phyloP scores from a whole-genome alignment of 208 protist species.

The Leishmania amazonensis region DNA sequence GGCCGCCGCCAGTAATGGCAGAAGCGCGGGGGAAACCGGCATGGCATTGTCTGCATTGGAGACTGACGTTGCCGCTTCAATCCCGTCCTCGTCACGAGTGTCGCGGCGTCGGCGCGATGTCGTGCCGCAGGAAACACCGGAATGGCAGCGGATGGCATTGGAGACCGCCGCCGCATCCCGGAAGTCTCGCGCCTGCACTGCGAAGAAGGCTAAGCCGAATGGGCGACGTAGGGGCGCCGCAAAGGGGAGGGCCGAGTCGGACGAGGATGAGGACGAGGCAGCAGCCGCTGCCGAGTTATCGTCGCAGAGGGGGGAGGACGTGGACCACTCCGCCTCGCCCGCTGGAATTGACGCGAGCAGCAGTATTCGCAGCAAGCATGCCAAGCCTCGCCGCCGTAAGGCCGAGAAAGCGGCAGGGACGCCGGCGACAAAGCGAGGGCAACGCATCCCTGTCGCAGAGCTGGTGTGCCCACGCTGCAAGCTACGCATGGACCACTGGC shows the following conservation, averaged over 20 bases:
- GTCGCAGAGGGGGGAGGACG: constrained; percentile 7
- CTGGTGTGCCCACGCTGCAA: constrained; percentile 47
- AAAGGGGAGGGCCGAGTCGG: background rate
- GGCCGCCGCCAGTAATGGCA: background rate
- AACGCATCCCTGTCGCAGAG: constrained; percentile 7
- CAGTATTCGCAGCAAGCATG: background rate
- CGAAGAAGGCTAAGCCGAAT: constrained; percentile 1
- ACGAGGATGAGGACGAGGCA: background rate
- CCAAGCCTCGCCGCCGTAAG: background rate
- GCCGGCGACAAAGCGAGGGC: background rate
- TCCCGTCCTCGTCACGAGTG: constrained; percentile 23
- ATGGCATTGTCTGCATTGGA: background rate
- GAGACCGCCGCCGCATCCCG: constrained; percentile 15
- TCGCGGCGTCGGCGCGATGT: constrained; percentile 25
- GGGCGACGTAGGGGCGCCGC: background rate
- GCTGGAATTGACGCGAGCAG: constrained; percentile 3
- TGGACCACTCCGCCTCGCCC: background rate
- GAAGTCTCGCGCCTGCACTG: background rate
- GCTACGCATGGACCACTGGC: constrained; percentile 58
- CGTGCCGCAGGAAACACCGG: constrained; percentile 30
- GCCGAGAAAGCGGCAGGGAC: constrained; percentile 2
- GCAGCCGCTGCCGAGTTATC: background rate
- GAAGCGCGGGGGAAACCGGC: background rate
- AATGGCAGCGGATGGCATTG: constrained; percentile 36
- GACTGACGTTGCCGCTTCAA: background rate